A percentile compares a stretch with the other conserved stretches of the same genome.
phyloP scores from a whole-genome alignment of 768 basidiomycete species.

The Floccularia luteovirens region DNA sequence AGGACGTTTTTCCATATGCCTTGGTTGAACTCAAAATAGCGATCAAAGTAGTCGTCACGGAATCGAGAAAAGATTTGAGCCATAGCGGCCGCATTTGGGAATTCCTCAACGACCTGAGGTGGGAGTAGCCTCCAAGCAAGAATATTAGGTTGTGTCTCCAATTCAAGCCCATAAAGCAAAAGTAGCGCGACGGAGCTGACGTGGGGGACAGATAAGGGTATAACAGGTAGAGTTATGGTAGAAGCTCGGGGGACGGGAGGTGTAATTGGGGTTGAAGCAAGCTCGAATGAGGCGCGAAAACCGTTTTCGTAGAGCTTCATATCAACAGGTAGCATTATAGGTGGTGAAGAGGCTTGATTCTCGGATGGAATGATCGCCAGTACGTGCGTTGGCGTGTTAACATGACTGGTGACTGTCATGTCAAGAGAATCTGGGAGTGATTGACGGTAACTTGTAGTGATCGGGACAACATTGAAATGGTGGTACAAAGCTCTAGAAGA shows the following conservation, averaged over 20 bases:
- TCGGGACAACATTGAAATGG: constrained; percentile 31
- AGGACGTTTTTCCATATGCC: constrained; percentile 66
- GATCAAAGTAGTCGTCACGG: constrained; percentile 28
- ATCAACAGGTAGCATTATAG: constrained; percentile 47
- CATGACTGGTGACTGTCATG: constrained; percentile 37
- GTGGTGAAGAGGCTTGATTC: constrained; percentile 15
- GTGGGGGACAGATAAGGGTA: constrained; percentile 44
- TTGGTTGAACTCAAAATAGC: constrained; percentile 33
- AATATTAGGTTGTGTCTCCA: constrained; percentile 38
- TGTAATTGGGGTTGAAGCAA: constrained; percentile 21
- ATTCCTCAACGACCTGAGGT: constrained; percentile 44
- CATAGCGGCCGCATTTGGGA: constrained; percentile 56
- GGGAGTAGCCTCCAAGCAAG: constrained; percentile 52
- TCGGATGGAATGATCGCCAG: constrained; percentile 36
- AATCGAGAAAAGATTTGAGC: constrained; percentile 36
- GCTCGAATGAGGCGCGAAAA: constrained; percentile 26
- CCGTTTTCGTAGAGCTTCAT: constrained; percentile 33
- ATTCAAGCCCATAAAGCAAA: constrained; percentile 48
- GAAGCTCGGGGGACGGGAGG: constrained; percentile 13
- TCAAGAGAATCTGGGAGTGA: constrained; percentile 34
- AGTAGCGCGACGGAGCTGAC: constrained; percentile 46
- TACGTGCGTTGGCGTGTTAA: constrained; percentile 48
- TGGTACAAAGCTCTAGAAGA: constrained; percentile 32
- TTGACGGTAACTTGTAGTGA: constrained; percentile 6
- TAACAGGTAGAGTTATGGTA: constrained; percentile 43